Conservation (phyloP, 2,329 filamentous ascomycete genomes). For the Trichoderma sp. region DNA sequence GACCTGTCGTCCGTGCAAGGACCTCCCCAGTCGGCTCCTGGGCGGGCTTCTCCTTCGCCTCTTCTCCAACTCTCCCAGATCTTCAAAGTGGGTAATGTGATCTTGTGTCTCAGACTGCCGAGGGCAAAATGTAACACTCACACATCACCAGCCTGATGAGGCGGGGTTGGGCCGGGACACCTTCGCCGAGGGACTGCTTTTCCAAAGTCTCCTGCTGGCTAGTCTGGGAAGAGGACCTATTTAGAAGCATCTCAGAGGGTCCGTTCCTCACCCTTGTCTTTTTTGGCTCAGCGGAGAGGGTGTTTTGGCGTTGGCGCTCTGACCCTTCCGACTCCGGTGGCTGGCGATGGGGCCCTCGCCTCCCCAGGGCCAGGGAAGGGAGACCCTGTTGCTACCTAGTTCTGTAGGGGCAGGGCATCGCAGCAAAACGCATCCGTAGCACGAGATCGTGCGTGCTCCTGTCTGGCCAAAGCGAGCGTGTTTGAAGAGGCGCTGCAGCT, state of each 20-base stretch:
- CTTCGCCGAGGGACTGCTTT: conserved; percentile 9
- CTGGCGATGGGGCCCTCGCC: conserved; percentile 16
- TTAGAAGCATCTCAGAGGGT: conserved; percentile 13
- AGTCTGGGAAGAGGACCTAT: not conserved
- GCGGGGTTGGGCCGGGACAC: conserved; percentile 26
- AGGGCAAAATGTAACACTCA: conserved; percentile 21
- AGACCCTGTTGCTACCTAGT: not conserved
- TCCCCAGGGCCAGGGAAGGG: not conserved
- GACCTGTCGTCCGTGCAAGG: conserved; percentile 1
- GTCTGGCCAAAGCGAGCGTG: conserved; percentile 12
- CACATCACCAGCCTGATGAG: conserved; percentile 21
- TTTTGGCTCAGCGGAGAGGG: conserved; percentile 9
- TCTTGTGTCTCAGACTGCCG: conserved; percentile 25
- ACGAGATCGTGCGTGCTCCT: conserved; percentile 7
- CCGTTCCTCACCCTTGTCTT: not conserved
- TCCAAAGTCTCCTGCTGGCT: conserved; percentile 8
- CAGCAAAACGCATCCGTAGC: conserved; percentile 7
- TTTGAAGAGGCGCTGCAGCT: conserved; percentile 24
- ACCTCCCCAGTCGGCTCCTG: conserved; percentile 3
- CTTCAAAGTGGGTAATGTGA: conserved; percentile 18
- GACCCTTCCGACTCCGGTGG: conserved; percentile 17
- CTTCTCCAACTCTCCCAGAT: not conserved
- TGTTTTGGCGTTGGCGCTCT: conserved; percentile 10
- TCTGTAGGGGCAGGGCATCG: not conserved
- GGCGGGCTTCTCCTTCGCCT: conserved; percentile 8